A percentile compares a stretch with the other conserved stretches of the same genome.
These are phyloP conservation scores for Boletus vinaceobasis DNA, from an alignment of 768 basidiomycete genomes.

Conservation along the genomic window DNA sequence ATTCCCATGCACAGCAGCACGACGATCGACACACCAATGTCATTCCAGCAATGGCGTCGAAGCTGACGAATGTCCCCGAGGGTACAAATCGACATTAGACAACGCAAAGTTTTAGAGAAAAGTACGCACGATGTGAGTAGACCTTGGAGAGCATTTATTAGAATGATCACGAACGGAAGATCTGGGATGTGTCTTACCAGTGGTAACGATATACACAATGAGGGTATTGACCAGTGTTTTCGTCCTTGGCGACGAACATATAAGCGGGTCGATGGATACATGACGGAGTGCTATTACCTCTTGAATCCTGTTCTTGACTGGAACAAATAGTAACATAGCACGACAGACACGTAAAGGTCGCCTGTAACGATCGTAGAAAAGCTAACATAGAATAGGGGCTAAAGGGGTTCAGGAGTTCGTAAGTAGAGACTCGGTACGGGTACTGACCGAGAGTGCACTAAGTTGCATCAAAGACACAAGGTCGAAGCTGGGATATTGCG, in stretches of 20 bases:
- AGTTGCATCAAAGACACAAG: slow-evolving; percentile 38
- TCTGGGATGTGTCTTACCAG: slow-evolving; percentile 35
- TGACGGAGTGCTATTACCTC: slow-evolving; percentile 30
- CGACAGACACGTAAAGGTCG: slow-evolving; percentile 50
- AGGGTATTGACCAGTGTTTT: slow-evolving; percentile 47
- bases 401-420: neutral
- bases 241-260: slow-evolving; percentile 35
- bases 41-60: slow-evolving; percentile 46
- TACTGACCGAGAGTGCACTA: slow-evolving; percentile 37
- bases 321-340: slow-evolving; percentile 48
- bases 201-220: slow-evolving; percentile 53
- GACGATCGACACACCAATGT: slow-evolving; percentile 28
- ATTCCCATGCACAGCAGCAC: neutral
- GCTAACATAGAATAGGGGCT: slow-evolving; percentile 51
- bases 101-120: neutral
- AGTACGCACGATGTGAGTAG: slow-evolving; percentile 34
- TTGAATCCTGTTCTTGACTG: slow-evolving; percentile 50
- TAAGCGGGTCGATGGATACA: neutral
- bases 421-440: neutral
- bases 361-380: slow-evolving; percentile 49
- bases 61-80: slow-evolving; percentile 27
- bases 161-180: slow-evolving; percentile 12
- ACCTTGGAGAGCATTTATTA: slow-evolving; percentile 33
- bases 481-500: slow-evolving; percentile 33
- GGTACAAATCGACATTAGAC: neutral